Percentiles rank a stretch among this genome's conserved stretches.
Conservation (phyloP, 768 basidiomycete genomes). For the Lactifluus piperatus region DNA sequence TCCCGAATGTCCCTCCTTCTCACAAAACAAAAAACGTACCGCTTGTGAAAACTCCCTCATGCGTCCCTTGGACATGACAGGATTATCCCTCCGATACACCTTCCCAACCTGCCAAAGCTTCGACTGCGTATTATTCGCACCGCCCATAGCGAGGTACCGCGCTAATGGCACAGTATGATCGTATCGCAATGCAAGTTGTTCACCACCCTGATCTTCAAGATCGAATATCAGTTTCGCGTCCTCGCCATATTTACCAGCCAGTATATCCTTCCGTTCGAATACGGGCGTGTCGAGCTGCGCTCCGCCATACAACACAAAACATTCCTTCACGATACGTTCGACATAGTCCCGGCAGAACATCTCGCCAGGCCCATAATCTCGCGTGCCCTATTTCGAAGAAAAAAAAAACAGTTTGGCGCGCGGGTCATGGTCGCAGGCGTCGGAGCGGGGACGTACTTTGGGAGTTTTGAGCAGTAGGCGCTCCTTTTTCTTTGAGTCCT, state of each 20-base stretch:
- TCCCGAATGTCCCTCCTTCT: too few species aligned
- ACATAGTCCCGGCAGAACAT: slow-evolving; percentile 89
- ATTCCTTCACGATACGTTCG: slow-evolving; percentile 78
- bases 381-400: slow-evolving; percentile 85
- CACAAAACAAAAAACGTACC: slow-evolving; percentile 34
- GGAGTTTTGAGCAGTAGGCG: slow-evolving; percentile 83
- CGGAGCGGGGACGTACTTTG: slow-evolving; percentile 56
- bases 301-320: slow-evolving; percentile 85
- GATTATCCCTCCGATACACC: slow-evolving; percentile 93
- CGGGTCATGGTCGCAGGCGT: neutral
- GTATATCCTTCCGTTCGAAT: slow-evolving; percentile 93
- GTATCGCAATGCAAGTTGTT: slow-evolving; percentile 88
- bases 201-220: slow-evolving; percentile 94
- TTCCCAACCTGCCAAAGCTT: slow-evolving; percentile 99
- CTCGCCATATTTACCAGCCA: slow-evolving; percentile 96
- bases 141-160: slow-evolving; percentile 90
- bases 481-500: slow-evolving; percentile 51
- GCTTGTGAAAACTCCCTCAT: slow-evolving; percentile 99
- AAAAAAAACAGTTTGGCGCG: too few species aligned
- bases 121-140: slow-evolving; percentile 59
- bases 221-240: slow-evolving; percentile 97
- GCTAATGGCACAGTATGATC: slow-evolving; percentile 98
- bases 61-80: slow-evolving; percentile 94
- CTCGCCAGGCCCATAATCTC: slow-evolving; percentile 88
- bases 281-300: slow-evolving; percentile 95